These are phyloP conservation scores for Penicillium sp. DNA, from an alignment of 2,329 filamentous ascomycete species.

Conservation along the genomic window DNA sequence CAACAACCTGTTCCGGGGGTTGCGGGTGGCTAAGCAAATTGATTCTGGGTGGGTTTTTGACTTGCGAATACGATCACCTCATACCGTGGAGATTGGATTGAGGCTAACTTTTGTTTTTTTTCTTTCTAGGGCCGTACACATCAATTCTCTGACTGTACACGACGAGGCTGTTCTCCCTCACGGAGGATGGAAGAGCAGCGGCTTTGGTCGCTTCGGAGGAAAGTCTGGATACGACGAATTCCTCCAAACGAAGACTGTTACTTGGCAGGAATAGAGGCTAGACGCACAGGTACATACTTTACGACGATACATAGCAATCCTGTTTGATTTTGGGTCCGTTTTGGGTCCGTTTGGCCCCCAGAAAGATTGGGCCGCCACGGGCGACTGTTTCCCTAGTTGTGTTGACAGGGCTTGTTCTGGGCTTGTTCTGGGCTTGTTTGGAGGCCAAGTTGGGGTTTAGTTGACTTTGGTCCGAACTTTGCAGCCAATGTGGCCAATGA, in stretches of 20 bases:
- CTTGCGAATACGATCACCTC: neutral
- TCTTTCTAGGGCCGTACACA: conserved; percentile 36
- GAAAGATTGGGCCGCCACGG: neutral
- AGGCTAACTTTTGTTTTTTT: neutral
- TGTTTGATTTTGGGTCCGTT: neutral
- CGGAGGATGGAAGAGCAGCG: conserved; percentile 57
- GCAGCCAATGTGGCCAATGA: neutral
- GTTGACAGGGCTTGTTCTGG: neutral
- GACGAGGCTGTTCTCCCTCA: conserved; percentile 64
- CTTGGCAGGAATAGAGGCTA: conserved; percentile 48
- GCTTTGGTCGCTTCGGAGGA: conserved; percentile 63
- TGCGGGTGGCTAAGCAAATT: conserved; percentile 62
- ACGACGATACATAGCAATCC: neutral
- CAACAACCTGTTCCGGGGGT: conserved; percentile 59
- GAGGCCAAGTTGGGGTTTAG: neutral
- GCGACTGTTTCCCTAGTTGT: neutral
- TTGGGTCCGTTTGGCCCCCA: neutral
- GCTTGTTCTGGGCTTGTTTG: neutral
- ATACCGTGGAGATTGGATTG: neutral
- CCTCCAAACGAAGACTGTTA: conserved; percentile 64
- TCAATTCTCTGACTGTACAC: conserved; percentile 65
- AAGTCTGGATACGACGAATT: conserved; percentile 59
- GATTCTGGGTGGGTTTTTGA: conserved; percentile 57
- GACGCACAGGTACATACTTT: neutral
- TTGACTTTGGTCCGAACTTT: neutral